Evolutionary conservation across 225 moss, liverwort and hornwort species (phyloP).

Genomic region (Pseudisothecium myosuroides): DNA sequence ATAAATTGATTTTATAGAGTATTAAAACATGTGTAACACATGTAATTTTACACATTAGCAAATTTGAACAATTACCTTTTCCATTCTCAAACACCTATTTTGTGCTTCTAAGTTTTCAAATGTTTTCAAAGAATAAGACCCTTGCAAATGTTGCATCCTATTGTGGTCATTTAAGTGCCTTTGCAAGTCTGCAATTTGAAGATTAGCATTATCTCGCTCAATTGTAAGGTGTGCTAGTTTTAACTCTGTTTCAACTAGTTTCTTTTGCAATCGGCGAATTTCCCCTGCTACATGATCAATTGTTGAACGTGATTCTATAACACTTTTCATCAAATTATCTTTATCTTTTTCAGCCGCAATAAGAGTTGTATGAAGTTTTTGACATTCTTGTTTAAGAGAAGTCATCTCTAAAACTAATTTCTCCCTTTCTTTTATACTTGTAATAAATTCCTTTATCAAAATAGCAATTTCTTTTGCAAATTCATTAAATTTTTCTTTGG

Average conservation of each 20-base stretch:
- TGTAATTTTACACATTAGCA: not conserved
- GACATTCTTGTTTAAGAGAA: not conserved
- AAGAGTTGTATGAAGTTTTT: not conserved
- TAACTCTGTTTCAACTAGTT: not conserved
- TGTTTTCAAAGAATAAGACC: not conserved
- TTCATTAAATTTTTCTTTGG: not conserved
- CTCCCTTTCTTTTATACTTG: not conserved
- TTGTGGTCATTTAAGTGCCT: not conserved
- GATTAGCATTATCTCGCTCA: not conserved
- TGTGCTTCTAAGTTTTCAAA: not conserved
- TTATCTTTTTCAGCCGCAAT: slow-evolving; percentile 5
- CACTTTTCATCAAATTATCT: slow-evolving; percentile 1
- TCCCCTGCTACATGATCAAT: not conserved
- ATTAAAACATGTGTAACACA: not conserved
- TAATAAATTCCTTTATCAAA: not conserved
- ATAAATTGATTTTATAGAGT: not conserved
- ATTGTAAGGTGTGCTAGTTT: not conserved
- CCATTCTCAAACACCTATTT: not conserved
- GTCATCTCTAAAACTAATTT: not conserved
- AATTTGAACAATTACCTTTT: not conserved
- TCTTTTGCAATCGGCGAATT: not conserved
- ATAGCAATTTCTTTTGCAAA: not conserved
- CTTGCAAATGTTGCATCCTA: not conserved
- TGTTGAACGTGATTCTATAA: slow-evolving; percentile 4
- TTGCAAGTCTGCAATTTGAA: not conserved